phyloP scores from a whole-genome alignment of 345 rosid genomes.

The Brassica rapa region DNA sequence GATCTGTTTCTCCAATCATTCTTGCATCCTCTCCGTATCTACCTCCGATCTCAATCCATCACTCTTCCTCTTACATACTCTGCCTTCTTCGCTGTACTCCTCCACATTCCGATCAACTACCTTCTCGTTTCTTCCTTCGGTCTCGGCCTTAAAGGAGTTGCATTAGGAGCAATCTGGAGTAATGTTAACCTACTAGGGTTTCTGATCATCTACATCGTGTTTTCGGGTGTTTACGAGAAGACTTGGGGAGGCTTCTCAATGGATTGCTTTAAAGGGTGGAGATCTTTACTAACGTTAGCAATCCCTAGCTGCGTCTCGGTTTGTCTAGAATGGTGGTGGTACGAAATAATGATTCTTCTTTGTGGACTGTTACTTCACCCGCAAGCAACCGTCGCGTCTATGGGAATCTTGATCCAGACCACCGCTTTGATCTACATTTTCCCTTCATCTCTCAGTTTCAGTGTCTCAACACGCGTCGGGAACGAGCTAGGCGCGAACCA shows the following conservation, averaged over 20 bases:
- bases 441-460: constrained; percentile 77
- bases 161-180: constrained; percentile 71
- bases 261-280: constrained; percentile 67
- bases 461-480: constrained; percentile 81
- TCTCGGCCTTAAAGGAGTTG: constrained; percentile 75
- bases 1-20: constrained; percentile 70
- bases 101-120: constrained; percentile 70
- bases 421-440: constrained; percentile 81
- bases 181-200: constrained; percentile 63
- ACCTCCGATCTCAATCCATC: constrained; percentile 72
- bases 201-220: constrained; percentile 52
- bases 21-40: constrained; percentile 75
- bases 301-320: constrained; percentile 90
- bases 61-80: constrained; percentile 70
- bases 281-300: constrained; percentile 53
- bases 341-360: constrained; percentile 81
- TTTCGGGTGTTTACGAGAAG: constrained; percentile 58
- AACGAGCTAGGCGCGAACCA: constrained; percentile 72
- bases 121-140: constrained; percentile 57
- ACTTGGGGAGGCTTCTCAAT: constrained; percentile 66
- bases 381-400: constrained; percentile 77
- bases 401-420: constrained; percentile 90
- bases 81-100: constrained; percentile 58
- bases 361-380: constrained; percentile 76
- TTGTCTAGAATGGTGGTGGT: constrained; percentile 99